Evolutionary conservation across 306 rosid species (phyloP), one percentile per base, ranked within the genome.

Genomic region (Vigna reflexopilosa): DNA sequence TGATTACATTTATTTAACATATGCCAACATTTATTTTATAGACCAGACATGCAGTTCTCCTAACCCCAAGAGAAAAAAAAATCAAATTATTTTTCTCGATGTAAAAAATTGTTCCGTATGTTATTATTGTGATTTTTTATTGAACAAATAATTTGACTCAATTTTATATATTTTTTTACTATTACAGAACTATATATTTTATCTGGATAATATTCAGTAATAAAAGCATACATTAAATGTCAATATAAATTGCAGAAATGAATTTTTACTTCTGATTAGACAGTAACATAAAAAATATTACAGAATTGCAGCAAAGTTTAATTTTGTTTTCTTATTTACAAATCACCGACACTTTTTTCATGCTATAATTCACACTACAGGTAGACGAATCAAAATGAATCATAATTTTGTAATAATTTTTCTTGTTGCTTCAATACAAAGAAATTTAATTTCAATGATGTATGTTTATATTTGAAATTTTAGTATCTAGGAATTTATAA

Each of bases 371-470:
- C 61, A 44, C 78, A 26, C 14, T 26, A 9, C 58, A 26, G 48
- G 38, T 36, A 11, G 5, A 48, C 5, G 32, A 56, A 9, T 62
- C 22, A 32, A 48, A 62, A 62, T 47, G 55, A 52, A 66, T 66
- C 55, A 55, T 51, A 42, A 9, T 2, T 50, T 50, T 50, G 55
- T 51, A 51, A 51, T 51, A 5, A 66, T 77, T 40, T 24, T 77
- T 73, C 22, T 55, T 4, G 55, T 52, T 77, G 81, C 75, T 67
- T 77, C 67, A 3, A 12, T 67, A 54, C 36, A 50, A 22, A 66
- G 48, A 26, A 55, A 16, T 26, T 54, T 51, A 52, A 9, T 8
- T 56, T 44, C 24, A 44, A 30, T 28, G 9, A 7, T 42, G 22
- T 36, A 67, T 45, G 38, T 67, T 67, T 20, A 55, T 64, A 28